These are phyloP conservation scores for Neostapfia colusana DNA, from an alignment of 176 grass and related monocot species.

Conservation along the genomic window DNA sequence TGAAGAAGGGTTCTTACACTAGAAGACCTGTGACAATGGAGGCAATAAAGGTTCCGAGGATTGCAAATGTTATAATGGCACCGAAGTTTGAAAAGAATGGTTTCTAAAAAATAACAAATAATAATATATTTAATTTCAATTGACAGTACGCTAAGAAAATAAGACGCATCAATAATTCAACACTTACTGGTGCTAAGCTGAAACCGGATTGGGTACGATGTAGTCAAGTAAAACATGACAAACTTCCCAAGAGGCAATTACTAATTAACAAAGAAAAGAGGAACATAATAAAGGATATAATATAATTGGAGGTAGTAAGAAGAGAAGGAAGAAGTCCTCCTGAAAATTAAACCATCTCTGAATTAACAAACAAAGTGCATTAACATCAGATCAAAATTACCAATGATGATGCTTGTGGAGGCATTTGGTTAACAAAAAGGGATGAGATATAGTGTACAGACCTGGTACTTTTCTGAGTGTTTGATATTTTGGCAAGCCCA, in stretches of 20 bases:
- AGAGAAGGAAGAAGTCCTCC: slow-evolving; percentile 95
- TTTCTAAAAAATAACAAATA: slow-evolving; percentile 52
- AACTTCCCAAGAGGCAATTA: slow-evolving; percentile 20
- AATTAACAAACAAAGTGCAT: slow-evolving; percentile 32
- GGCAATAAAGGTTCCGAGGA: slow-evolving; percentile 89
- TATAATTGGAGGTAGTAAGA: slow-evolving; percentile 96
- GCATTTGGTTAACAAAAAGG: neutral
- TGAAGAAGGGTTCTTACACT: slow-evolving; percentile 62
- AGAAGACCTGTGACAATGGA: slow-evolving; percentile 77
- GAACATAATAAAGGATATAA: slow-evolving; percentile 79
- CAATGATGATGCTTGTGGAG: neutral
- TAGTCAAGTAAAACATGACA: slow-evolving; percentile 69
- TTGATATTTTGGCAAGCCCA: slow-evolving; percentile 84
- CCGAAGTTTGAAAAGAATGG: slow-evolving; percentile 97
- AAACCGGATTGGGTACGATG: slow-evolving; percentile 80
- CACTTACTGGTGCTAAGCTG: slow-evolving; percentile 78
- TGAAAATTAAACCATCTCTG: slow-evolving; percentile 96
- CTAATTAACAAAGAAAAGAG: slow-evolving; percentile 19
- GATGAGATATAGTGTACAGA: slow-evolving; percentile 31
- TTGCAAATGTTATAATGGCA: slow-evolving; percentile 92
- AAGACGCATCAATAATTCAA: neutral
- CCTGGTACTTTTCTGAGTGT: slow-evolving; percentile 79
- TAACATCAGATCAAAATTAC: slow-evolving; percentile 26
- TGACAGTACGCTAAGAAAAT: neutral
- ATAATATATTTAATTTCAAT: slow-evolving; percentile 2